Evolutionary conservation across 805 yeast species (phyloP), one percentile per base, ranked within the genome.

Genomic region (Yarrowia osloensis): DNA sequence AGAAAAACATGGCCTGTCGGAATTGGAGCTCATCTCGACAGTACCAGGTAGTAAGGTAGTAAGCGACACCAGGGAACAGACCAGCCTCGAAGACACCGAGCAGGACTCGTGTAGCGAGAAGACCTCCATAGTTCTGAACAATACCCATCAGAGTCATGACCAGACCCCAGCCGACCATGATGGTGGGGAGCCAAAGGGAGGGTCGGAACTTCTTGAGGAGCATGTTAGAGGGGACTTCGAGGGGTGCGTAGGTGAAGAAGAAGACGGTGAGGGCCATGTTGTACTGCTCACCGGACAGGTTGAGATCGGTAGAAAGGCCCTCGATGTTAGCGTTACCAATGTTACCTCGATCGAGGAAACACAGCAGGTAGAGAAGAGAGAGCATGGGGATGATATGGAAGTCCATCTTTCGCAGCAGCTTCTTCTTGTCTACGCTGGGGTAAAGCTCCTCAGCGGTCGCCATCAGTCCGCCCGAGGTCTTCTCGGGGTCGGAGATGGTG

Each of bases 301-400:
- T 67, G 29, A 69, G 72, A 68, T 82, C 85, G 13, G 77, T 76
- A 69, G 79, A 78, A 67, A 84, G 72, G n/a, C 85, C 85, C 49
- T 83, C 86, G 49, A 83, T 76, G 69, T 84, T 77, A 3, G 86
- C 86, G 71, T 82, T 80, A 13, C 86, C 86, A 70, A 84, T 81
- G 69, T 83, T 84, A 70, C 82, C 82, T 66, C 86, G 72, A 73
- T 84, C 87, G 67, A 84, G 74, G 71, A 82, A 84, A 66, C 83
- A 82, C 59, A 83, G 75, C 63, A 84, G 80, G 70, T 83, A 83
- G 50, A 83, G 78, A 42, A 78, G 71, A 31, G 83, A 80, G 47
- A 83, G 72, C 77, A 81, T 78, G 8, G 86, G 85, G 68, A 83
- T 76, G 59, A 83, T 73, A 57, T 82, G 72, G 24, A 75, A 31